Conservation (phyloP, 768 basidiomycete species). For the Pulveroboletus sp. region DNA sequence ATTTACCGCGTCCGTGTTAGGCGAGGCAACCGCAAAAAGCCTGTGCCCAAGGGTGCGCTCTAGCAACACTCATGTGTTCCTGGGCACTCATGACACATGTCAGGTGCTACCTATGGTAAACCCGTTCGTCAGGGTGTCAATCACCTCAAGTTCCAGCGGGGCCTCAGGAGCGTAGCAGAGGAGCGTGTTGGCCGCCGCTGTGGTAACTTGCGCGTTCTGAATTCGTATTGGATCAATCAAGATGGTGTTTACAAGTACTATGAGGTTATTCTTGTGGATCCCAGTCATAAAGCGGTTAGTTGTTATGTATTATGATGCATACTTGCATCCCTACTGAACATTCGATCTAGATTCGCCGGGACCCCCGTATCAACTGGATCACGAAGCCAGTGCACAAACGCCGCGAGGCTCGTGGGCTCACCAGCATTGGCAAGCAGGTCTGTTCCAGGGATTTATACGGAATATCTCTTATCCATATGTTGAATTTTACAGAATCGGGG, state of each 20-base stretch:
- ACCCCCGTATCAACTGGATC: slow-evolving; percentile 99
- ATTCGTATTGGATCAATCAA: slow-evolving; percentile 99
- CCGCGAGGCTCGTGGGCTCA: slow-evolving; percentile 96
- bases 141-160: slow-evolving; percentile 97
- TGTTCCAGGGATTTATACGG: slow-evolving; percentile 14
- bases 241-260: slow-evolving; percentile 99
- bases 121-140: slow-evolving; percentile 99
- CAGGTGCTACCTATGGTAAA: slow-evolving; percentile 98
- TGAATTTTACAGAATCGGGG: slow-evolving; percentile 75
- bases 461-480: slow-evolving; percentile 1
- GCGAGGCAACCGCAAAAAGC: slow-evolving; percentile 99
- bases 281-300: slow-evolving; percentile 88
- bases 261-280: slow-evolving; percentile 98
- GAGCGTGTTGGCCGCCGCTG: slow-evolving; percentile 97
- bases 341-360: slow-evolving; percentile 74
- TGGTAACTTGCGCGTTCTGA: slow-evolving; percentile 93
- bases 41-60: slow-evolving; percentile 85
- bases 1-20: slow-evolving; percentile 97
- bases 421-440: slow-evolving; percentile 94
- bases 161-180: slow-evolving; percentile 90
- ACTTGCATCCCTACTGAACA: slow-evolving; percentile 10
- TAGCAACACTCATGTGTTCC: neutral
- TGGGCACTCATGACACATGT: neutral
- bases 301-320: neutral
- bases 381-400: slow-evolving; percentile 97